A percentile compares a stretch with the other conserved stretches of the same genome.
These are phyloP conservation scores for Wickerhamomyces xylosicus DNA, from an alignment of 805 yeast species.

Conservation along the genomic window DNA sequence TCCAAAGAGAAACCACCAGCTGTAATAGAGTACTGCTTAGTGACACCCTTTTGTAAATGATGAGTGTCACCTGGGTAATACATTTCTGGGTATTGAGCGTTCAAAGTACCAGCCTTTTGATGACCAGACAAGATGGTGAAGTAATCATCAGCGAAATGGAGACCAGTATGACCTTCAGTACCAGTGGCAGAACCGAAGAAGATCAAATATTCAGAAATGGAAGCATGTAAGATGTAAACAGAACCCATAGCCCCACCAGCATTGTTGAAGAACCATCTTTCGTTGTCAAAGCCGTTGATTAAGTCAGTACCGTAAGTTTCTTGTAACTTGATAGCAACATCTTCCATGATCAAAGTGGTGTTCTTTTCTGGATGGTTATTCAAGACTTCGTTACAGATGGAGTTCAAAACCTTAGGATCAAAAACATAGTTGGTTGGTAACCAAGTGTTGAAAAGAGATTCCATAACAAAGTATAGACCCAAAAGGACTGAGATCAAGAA, in stretches of 20 bases:
- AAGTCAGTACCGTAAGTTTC: slow-evolving; percentile 60
- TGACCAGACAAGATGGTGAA: slow-evolving; percentile 81
- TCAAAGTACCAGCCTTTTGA: slow-evolving; percentile 63
- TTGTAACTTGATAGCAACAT: slow-evolving; percentile 47
- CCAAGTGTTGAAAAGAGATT: slow-evolving; percentile 45
- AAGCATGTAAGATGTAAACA: slow-evolving; percentile 92
- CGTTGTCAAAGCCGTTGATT: slow-evolving; percentile 60
- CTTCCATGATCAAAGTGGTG: slow-evolving; percentile 52
- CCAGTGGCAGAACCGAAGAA: slow-evolving; percentile 91
- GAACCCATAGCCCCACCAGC: slow-evolving; percentile 99
- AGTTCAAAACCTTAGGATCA: slow-evolving; percentile 52
- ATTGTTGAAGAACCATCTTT: slow-evolving; percentile 93
- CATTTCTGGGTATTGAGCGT: slow-evolving; percentile 53
- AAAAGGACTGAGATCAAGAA: slow-evolving; percentile 16
- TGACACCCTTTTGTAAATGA: slow-evolving; percentile 60
- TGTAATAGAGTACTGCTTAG: slow-evolving; percentile 84
- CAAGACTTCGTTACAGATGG: slow-evolving; percentile 45
- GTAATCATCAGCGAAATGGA: slow-evolving; percentile 95
- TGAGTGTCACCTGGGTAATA: slow-evolving; percentile 84
- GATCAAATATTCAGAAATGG: slow-evolving; percentile 85
- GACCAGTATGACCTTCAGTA: slow-evolving; percentile 93
- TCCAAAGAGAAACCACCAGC: slow-evolving; percentile 81
- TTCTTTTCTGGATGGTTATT: slow-evolving; percentile 43
- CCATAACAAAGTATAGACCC: slow-evolving; percentile 23
- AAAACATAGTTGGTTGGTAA: slow-evolving; percentile 65